Evolutionary conservation across 768 basidiomycete species (phyloP).

Genomic region (Vararia minispora): DNA sequence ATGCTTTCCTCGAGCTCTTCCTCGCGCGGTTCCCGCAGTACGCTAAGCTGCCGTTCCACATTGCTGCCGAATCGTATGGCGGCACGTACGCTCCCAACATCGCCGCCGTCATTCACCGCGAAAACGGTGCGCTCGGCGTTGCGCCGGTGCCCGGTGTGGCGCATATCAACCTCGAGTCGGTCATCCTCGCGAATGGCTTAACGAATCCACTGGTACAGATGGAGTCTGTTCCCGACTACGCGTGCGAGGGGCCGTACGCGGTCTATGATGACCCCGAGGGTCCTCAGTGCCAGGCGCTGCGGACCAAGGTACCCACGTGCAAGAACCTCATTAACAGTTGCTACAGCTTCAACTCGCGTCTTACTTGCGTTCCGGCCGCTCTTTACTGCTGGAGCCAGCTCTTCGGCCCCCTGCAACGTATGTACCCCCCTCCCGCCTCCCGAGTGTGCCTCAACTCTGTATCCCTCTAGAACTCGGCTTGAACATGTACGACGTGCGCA

Average conservation of each 20-base stretch:
- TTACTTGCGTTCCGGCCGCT: constrained; percentile 44
- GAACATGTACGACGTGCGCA: constrained; percentile 86
- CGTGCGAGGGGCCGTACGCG: constrained; percentile 73
- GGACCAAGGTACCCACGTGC: constrained; percentile 39
- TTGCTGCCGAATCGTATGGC: constrained; percentile 72
- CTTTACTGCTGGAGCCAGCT: constrained; percentile 76
- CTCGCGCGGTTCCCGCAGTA: constrained; percentile 68
- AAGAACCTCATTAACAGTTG: constrained; percentile 40
- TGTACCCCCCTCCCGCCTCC: constrained; percentile 16
- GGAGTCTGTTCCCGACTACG: constrained; percentile 70
- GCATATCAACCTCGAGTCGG: constrained; percentile 69
- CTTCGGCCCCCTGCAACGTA: constrained; percentile 59
- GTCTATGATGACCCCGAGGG: constrained; percentile 53
- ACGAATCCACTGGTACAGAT: constrained; percentile 81
- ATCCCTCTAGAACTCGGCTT: constrained; percentile 45
- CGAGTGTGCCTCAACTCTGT: neutral
- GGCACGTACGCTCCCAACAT: constrained; percentile 77
- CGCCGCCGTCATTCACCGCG: constrained; percentile 68
- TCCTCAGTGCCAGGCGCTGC: constrained; percentile 33
- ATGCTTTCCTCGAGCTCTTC: constrained; percentile 77
- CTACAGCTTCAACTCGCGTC: constrained; percentile 32
- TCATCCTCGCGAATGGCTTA: constrained; percentile 82
- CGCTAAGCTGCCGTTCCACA: constrained; percentile 56
- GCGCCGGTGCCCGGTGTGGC: constrained; percentile 37
- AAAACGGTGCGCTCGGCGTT: constrained; percentile 51